Base-by-base conservation (phyloP, 305 asterid genomes). In the Plantago rigida region DNA sequence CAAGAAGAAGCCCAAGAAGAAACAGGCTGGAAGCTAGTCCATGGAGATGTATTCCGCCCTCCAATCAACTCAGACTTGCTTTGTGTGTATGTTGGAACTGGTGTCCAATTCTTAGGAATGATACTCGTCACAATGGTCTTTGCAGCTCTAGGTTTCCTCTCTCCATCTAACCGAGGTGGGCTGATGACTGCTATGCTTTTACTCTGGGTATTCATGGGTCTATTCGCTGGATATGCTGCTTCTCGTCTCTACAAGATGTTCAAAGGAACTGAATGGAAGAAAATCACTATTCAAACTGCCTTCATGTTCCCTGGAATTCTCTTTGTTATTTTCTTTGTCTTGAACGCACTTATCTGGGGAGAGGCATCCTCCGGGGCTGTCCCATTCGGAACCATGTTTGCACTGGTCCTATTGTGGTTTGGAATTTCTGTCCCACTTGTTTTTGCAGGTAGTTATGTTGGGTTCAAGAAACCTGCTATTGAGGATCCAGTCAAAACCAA, bases 1-100 rank as follows among this genome's bases (percentile, higher is more conserved):
- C 96, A 83, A 60, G 96, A 87, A 82, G 94, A 87, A 81, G 92
- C 94, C 53, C 96, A 85, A 73, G 95, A 87, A 77, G 94, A 82
- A 73, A 87, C 91, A 0, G 96, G 94, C n/a, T 87, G 96, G 96
- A 87, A 87, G 77, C 68, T 87, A 71, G 94, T 83, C 55, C 96
- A 87, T 26, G 94, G 94, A 63, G 94, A 85, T 68, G 94, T 87
- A 59, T 87, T 85, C 78, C 78, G 94, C 70, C 85, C 88, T 55
- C 96, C 96, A 68, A 77, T 69, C 19, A 84, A 84, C 83, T 82
- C 95, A 13, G 89, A 86, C 68, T 71, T 79, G 73, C 82, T 88
- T 36, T 88, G 96, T 50, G 84, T 88, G 22, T 82, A 78, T 63
- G 96, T 84, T 19, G 96, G 96, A 24, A 88, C 95, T 14, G 93